Evolutionary conservation across 2,329 filamentous ascomycete species (phyloP).

Genomic region (Bimuria novae-zelandiae): DNA sequence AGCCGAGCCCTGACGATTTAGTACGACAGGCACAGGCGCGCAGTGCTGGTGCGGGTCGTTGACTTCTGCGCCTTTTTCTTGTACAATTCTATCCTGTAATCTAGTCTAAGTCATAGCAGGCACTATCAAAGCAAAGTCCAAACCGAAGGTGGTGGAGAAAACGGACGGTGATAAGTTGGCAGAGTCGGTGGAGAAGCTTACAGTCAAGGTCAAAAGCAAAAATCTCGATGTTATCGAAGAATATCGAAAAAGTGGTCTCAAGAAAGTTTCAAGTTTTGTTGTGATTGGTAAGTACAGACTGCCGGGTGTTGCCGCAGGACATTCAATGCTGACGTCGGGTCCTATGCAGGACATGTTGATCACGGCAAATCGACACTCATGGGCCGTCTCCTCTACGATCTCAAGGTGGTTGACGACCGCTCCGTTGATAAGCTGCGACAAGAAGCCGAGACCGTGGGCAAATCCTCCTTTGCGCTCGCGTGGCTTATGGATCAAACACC

Average conservation of each 20-base stretch:
- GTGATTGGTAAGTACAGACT: constrained; percentile 73
- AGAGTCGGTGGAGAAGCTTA: constrained; percentile 54
- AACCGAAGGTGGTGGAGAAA: constrained; percentile 34
- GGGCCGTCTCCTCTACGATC: constrained; percentile 88
- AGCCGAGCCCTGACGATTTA: constrained; percentile 89
- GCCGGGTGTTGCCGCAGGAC: not conserved
- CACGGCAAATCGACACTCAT: constrained; percentile 97
- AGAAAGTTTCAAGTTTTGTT: constrained; percentile 86
- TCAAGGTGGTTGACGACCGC: constrained; percentile 84
- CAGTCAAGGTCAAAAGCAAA: constrained; percentile 66
- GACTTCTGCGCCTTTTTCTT: constrained; percentile 15
- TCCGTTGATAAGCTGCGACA: constrained; percentile 86
- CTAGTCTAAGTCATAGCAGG: constrained; percentile 25
- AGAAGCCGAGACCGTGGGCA: constrained; percentile 89
- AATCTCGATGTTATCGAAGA: constrained; percentile 84
- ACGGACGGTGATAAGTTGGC: constrained; percentile 44
- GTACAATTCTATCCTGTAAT: constrained; percentile 1
- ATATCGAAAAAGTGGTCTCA: constrained; percentile 73
- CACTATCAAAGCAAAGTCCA: constrained; percentile 24
- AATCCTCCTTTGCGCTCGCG: constrained; percentile 92
- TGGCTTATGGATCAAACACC: constrained; percentile 95
- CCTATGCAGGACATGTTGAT: constrained; percentile 81
- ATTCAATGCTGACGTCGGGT: constrained; percentile 1
- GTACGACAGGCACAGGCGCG: constrained; percentile 77
- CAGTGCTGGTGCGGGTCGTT: constrained; percentile 46